Evolutionary conservation across 331 rosid species (phyloP).

Genomic region (Rosa hybrid): DNA sequence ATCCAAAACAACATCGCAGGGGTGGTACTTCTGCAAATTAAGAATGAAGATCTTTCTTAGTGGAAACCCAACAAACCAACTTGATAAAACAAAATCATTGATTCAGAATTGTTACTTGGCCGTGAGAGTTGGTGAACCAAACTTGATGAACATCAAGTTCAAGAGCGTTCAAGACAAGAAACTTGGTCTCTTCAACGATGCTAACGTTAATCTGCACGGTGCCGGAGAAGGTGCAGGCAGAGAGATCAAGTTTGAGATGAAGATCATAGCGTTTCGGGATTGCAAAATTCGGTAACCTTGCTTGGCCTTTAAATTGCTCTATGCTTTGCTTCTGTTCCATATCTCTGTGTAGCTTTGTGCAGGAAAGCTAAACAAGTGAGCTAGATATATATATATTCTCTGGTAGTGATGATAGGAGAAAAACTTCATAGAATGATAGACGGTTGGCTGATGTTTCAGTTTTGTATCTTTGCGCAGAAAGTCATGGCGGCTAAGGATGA

Average conservation of each 20-base stretch:
- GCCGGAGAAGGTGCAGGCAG: slow-evolving; percentile 52
- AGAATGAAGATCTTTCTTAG: background rate
- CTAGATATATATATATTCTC: background rate
- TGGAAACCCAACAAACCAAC: slow-evolving; percentile 1
- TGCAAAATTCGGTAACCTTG: slow-evolving; percentile 55
- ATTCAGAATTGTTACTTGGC: slow-evolving; percentile 33
- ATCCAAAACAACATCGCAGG: slow-evolving; percentile 47
- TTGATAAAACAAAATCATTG: background rate
- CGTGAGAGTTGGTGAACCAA: slow-evolving; percentile 40
- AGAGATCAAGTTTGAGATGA: slow-evolving; percentile 54
- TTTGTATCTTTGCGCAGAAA: background rate
- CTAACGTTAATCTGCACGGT: slow-evolving; percentile 35
- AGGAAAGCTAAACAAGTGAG: background rate
- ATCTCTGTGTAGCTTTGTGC: background rate
- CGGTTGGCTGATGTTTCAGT: background rate
- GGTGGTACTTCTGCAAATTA: slow-evolving; percentile 34
- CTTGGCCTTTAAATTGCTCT: slow-evolving; percentile 56
- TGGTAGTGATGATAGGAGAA: background rate
- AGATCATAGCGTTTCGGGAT: slow-evolving; percentile 54
- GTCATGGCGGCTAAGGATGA: background rate
- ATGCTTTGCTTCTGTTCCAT: slow-evolving; percentile 44
- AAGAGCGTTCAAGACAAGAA: slow-evolving; percentile 55
- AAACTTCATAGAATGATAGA: background rate
- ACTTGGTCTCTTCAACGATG: slow-evolving; percentile 39
- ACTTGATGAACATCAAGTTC: slow-evolving; percentile 48